Base-by-base conservation (phyloP, 202 grass and related monocot genomes). In the Miscanthus sacchariflorus region DNA sequence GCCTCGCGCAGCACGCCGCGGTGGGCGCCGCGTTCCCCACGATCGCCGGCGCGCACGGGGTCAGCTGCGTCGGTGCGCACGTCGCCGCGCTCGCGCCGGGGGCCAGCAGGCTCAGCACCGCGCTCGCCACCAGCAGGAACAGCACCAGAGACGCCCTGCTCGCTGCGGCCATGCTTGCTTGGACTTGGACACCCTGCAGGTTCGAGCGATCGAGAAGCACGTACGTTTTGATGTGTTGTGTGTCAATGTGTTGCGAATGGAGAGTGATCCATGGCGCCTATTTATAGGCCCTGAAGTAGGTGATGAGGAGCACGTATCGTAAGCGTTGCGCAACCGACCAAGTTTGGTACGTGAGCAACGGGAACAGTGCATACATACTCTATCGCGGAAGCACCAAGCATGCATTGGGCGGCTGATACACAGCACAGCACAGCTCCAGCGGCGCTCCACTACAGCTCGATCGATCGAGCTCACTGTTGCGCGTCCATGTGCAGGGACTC, bases 61-160 rank as follows among this genome's bases (percentile, higher is more conserved):
- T 90, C 84, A 98, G 86, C 71, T 93, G 88, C 77, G 86, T 91
- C 80, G 95, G 81, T 48, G 75, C 78, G 89, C 95, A 98, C 35
- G 93, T 80, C 79, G 93, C 83, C 7, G 82, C 88, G 0, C 7
- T 30, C 12, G 63, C 71, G 64, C 15, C 76, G 2, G 36, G 36
- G 59, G 73, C 74, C 19, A 63, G 58, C 58, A 63, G 8, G 49
- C 49, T 52, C 58, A 14, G 35, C 30, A 78, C 40, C 2, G 85
- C 46, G 63, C 58, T 12, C 21, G 38, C 45, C 24, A 33, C 70
- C 44, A 80, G 2, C 58, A 87, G 19, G 17, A 96, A 24, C 46
- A 86, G 73, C 82, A 69, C 61, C 25, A 79, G 10, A 15, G 88
- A 70, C 0, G 79, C 59, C 71, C 78, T 90, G 46, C 24, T 71